Conservation (phyloP, 805 yeast genomes). For the Ogataea paradorogensis region DNA sequence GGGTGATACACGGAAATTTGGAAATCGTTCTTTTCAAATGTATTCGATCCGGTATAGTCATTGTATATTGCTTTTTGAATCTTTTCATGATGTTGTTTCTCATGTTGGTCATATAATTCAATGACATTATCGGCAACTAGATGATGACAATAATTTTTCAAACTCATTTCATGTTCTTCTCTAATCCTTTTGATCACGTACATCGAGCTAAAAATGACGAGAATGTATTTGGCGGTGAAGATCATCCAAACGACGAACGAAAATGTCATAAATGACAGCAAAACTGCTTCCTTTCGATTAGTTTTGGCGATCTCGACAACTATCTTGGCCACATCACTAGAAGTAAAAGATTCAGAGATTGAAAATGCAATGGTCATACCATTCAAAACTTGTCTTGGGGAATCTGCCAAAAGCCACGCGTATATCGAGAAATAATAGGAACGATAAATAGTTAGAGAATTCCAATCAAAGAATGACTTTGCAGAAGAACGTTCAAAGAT, state of each 20-base stretch:
- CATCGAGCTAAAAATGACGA: conserved; percentile 21
- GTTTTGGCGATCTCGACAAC: conserved; percentile 57
- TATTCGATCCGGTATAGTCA: neutral
- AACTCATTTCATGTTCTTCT: conserved; percentile 9
- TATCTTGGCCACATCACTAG: conserved; percentile 39
- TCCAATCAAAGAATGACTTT: conserved; percentile 64
- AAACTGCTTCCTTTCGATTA: conserved; percentile 64
- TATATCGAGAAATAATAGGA: conserved; percentile 61
- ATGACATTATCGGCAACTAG: conserved; percentile 30
- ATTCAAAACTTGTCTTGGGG: conserved; percentile 85
- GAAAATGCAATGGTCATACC: conserved; percentile 65
- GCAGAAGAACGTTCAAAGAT: conserved; percentile 65
- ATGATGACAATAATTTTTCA: conserved; percentile 23
- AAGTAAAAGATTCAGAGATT: conserved; percentile 41
- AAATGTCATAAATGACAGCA: conserved; percentile 70
- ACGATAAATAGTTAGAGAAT: conserved; percentile 62
- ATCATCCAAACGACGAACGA: conserved; percentile 73
- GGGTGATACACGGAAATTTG: neutral
- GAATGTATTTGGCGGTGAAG: conserved; percentile 39
- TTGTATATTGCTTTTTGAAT: conserved; percentile 5
- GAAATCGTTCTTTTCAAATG: neutral
- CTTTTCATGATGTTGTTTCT: conserved; percentile 11
- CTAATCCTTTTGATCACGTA: conserved; percentile 19
- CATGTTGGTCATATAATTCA: conserved; percentile 26
- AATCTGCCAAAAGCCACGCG: conserved; percentile 66